Percentiles rank a stretch among this genome's conserved stretches.
phyloP scores from a whole-genome alignment of 495 filamentous ascomycete genomes.

The Aspergillus incahuasiensis region DNA sequence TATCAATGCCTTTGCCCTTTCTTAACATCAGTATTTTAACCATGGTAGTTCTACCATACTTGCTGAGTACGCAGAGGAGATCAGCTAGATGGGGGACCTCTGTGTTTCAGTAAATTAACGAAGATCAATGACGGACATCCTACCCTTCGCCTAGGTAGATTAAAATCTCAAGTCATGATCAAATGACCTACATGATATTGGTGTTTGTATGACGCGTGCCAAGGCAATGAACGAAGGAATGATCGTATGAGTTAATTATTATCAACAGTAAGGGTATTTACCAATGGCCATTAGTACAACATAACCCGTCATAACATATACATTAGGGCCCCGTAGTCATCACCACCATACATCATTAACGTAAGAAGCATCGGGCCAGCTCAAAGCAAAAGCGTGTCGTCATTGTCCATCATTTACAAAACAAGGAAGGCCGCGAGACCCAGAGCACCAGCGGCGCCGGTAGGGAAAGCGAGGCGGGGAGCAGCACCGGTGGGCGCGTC shows the following conservation, averaged over 20 bases:
- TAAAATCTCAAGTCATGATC: too few relatives aligned
- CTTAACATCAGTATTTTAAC: too few relatives aligned
- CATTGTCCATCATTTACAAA: slow-evolving; percentile 25
- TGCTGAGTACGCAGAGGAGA: too few relatives aligned
- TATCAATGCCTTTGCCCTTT: too few relatives aligned
- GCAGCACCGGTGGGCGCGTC: slow-evolving; percentile 25
- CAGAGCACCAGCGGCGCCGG: slow-evolving; percentile 33
- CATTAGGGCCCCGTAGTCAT: not conserved
- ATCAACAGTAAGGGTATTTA: slow-evolving; percentile 1
- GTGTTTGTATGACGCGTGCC: not conserved
- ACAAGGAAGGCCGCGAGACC: slow-evolving; percentile 39
- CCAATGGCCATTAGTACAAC: slow-evolving; percentile 1
- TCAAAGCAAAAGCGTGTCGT: not conserved
- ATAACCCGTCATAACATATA: slow-evolving; percentile 7
- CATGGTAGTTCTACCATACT: too few relatives aligned
- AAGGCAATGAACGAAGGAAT: not conserved
- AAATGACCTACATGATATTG: too few relatives aligned
- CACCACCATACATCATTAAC: slow-evolving; percentile 1
- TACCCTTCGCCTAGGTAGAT: too few relatives aligned
- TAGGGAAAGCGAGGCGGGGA: slow-evolving; percentile 31
- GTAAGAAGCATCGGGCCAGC: not conserved
- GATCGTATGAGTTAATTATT: slow-evolving; percentile 1
- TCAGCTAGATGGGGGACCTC: too few relatives aligned
- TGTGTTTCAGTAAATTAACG: too few relatives aligned
- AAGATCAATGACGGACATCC: too few relatives aligned